Base-by-base conservation (phyloP, 2,329 filamentous ascomycete genomes). In the Calonectria pteridis region DNA sequence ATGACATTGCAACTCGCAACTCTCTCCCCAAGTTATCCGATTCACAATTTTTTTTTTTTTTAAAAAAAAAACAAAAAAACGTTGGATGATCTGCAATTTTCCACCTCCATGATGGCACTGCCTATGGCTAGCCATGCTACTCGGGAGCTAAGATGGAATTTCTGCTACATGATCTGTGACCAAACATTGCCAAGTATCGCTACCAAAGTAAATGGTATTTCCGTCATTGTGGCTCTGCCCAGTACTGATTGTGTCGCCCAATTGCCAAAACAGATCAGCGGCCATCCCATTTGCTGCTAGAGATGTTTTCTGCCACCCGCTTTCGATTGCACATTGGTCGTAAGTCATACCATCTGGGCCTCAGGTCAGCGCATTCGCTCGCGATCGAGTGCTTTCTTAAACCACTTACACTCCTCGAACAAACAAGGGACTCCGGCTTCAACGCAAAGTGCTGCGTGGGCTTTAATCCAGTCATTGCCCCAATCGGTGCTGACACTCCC, bases 161-260 rank as follows among this genome's bases (percentile, higher is more conserved):
- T 49, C 58, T 0, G 68, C 72, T 20, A 88, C 82, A 74, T 88
- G 86, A 58, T 89, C 81, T 9, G 84, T 85, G 31, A 88, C 85
- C 71, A 88, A 76, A 74, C 87, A 89, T 16, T 83, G 82, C 80
- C 84, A 88, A 28, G 87, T 84, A 16, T 79, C 80, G 23, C 82
- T 84, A 26, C 83, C 84, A 35, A 84, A 85, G 77, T 86, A 88
- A 72, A 88, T 85, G 16, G 87, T 88, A 67, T 86, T 84, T n/a
- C 84, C 84, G 63, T 89, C 87, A 67, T 87, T 81, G 59, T 83
- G 81, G 0, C 86, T 84, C 74, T 83, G 82, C 3, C 87, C 87
- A 11, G 74, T 83, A 81, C 86, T 86, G 43, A 86, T 77, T 7
- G 77, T 80, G 71, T 86, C 84, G n/a, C 85, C 85, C 75, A 83